phyloP scores from a whole-genome alignment of 148 eudicot genomes.

The Vaccinium vitisidaea region DNA sequence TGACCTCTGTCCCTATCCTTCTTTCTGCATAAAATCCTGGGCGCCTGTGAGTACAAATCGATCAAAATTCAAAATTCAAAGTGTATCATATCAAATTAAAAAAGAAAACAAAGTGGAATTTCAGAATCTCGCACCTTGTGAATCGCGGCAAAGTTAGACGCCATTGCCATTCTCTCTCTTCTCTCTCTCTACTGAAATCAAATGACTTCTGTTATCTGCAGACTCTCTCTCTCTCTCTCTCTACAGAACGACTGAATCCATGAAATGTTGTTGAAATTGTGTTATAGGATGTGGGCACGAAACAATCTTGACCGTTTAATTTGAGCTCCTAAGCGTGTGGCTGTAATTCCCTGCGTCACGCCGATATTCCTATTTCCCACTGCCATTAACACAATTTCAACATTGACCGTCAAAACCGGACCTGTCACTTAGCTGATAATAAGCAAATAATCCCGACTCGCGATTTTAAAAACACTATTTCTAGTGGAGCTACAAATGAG shows the following conservation, averaged over 20 bases:
- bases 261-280: neutral
- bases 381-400: too few relatives aligned
- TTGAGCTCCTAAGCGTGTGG: neutral
- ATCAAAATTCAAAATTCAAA: neutral
- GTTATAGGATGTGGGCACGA: neutral
- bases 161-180: conserved; percentile 23
- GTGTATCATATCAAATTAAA: neutral
- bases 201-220: neutral
- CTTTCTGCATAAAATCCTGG: conserved; percentile 40
- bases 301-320: neutral
- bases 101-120: neutral
- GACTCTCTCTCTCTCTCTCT: neutral
- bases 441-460: too few relatives aligned
- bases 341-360: neutral
- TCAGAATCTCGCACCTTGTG: conserved; percentile 17
- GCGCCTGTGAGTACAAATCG: conserved; percentile 8
- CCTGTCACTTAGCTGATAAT: too few relatives aligned
- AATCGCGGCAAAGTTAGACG: conserved; percentile 15
- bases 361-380: neutral
- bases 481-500: too few relatives aligned
- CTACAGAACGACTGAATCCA: neutral
- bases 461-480: too few relatives aligned
- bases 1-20: conserved; percentile 51
- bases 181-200: neutral
- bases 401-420: too few relatives aligned